These are phyloP conservation scores for Nidularia sp. DNA, from an alignment of 768 basidiomycete genomes.

Conservation along the genomic window DNA sequence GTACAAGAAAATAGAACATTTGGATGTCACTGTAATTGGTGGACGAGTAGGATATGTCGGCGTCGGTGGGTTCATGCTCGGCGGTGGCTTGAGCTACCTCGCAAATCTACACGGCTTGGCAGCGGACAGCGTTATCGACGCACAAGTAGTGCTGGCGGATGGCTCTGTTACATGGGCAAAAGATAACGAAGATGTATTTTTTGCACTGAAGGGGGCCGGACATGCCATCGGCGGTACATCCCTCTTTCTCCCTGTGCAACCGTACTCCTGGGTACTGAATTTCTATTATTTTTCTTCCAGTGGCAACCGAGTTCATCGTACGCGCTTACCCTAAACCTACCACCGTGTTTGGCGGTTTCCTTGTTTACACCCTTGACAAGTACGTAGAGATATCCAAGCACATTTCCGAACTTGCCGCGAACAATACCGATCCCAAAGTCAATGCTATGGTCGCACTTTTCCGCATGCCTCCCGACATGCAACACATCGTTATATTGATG, in stretches of 20 bases:
- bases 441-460: neutral
- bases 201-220: neutral
- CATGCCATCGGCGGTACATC: neutral
- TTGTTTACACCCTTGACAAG: neutral
- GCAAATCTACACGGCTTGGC: neutral
- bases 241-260: neutral
- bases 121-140: neutral
- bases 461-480: neutral
- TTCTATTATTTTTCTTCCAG: neutral
- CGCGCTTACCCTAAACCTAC: neutral
- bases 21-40: neutral
- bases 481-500: neutral
- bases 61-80: neutral
- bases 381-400: neutral
- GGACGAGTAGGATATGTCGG: neutral
- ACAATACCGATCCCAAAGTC: neutral
- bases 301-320: neutral
- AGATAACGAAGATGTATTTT: neutral
- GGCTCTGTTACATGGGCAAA: neutral
- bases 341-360: neutral
- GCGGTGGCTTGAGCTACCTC: neutral
- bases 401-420: neutral
- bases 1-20: neutral
- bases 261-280: neutral
- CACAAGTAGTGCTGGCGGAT: neutral